A percentile compares a stretch with the other conserved stretches of the same genome.
Evolutionary conservation across 1,284 basidiomycete species (phyloP).

Genomic region (Crocinoboletus sp.): DNA sequence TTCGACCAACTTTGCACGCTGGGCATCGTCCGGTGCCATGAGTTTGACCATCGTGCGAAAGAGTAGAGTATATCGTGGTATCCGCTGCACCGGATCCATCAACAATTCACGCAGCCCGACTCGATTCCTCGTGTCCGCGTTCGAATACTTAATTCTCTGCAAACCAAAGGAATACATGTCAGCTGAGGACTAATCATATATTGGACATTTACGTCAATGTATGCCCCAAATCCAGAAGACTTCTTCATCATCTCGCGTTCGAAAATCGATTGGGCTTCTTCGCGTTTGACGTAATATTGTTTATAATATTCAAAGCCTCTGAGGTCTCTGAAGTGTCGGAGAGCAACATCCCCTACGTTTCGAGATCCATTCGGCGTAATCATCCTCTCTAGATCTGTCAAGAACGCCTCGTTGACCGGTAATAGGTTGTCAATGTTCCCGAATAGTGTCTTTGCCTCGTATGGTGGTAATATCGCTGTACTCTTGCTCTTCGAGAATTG

Average conservation of each 20-base stretch:
- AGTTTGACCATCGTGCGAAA: conserved; percentile 89
- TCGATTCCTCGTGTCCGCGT: conserved; percentile 76
- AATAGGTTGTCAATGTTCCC: conserved; percentile 90
- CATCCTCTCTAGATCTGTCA: conserved; percentile 83
- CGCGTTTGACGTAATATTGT: conserved; percentile 88
- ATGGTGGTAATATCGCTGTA: conserved; percentile 81
- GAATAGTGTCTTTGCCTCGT: conserved; percentile 91
- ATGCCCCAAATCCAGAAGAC: conserved; percentile 72
- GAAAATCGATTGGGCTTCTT: conserved; percentile 90
- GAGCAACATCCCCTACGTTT: conserved; percentile 77
- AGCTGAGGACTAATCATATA: conserved; percentile 13
- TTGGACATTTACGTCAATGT: conserved; percentile 67
- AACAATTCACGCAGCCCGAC: conserved; percentile 91
- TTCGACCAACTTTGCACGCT: conserved; percentile 79
- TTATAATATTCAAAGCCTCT: conserved; percentile 88
- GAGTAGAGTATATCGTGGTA: conserved; percentile 93
- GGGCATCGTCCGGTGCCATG: conserved; percentile 73
- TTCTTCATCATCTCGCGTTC: conserved; percentile 78
- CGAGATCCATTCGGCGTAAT: conserved; percentile 50
- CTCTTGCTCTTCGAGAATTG: conserved; percentile 81
- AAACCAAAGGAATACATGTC: conserved; percentile 7
- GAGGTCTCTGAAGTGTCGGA: conserved; percentile 79
- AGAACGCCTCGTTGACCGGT: conserved; percentile 84
- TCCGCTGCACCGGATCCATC: conserved; percentile 99
- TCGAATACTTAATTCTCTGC: conserved; percentile 87